phyloP scores from a whole-genome alignment of 345 rosid genomes.

The Pistacia atlantica region DNA sequence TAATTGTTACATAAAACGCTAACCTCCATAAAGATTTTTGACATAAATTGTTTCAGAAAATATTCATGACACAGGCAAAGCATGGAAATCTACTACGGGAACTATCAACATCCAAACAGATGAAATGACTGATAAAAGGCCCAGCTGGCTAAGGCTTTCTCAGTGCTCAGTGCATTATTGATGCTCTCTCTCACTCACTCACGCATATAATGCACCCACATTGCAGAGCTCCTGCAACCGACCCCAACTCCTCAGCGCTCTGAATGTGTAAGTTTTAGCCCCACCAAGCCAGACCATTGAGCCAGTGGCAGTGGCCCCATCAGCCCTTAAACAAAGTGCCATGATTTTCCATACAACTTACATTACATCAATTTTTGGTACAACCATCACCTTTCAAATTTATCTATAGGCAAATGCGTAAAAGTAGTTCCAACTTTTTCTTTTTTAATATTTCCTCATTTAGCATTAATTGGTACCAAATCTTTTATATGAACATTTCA shows the following conservation, averaged over 20 bases:
- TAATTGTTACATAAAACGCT: neutral
- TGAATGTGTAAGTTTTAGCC: neutral
- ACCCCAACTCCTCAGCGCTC: conserved; percentile 7
- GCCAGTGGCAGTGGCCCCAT: conserved; percentile 21
- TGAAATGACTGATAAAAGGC: neutral
- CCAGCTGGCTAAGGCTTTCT: neutral
- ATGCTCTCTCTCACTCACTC: neutral
- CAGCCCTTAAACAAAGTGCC: conserved; percentile 4
- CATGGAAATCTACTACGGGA: neutral
- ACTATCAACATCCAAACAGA: conserved; percentile 19
- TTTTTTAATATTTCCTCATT: neutral
- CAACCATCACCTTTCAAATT: neutral
- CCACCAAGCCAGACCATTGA: conserved; percentile 20
- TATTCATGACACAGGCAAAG: neutral
- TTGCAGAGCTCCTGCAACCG: conserved; percentile 16
- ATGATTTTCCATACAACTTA: conserved; percentile 18
- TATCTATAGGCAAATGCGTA: conserved; percentile 8
- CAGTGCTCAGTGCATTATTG: conserved; percentile 35
- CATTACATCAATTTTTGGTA: conserved; percentile 19
- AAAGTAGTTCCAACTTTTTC: neutral
- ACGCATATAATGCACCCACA: conserved; percentile 20
- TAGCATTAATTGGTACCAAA: conserved; percentile 24
- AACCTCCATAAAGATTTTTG: neutral
- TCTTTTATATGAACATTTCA: conserved; percentile 23
- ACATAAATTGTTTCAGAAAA: neutral